phyloP scores from a whole-genome alignment of 179 eudicot genomes.

The Carnegiea gigantea region DNA sequence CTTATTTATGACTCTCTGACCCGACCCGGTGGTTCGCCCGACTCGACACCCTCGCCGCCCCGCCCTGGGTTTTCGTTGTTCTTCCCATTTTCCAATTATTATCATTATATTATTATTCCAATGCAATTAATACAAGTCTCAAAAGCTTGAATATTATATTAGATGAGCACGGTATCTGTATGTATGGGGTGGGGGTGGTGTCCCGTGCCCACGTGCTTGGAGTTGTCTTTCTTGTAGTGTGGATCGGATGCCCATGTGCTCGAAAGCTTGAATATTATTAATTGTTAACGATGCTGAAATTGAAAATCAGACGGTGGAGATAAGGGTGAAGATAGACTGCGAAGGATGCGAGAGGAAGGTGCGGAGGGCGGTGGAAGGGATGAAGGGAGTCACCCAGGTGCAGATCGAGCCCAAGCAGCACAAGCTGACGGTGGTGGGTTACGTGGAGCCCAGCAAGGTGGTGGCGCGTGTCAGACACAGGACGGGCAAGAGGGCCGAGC shows the following conservation, averaged over 20 bases:
- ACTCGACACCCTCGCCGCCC: too few relatives aligned
- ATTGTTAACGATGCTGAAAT: background rate
- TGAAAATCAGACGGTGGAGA: slow-evolving; percentile 61
- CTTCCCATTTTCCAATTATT: too few relatives aligned
- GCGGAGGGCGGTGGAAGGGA: slow-evolving; percentile 66
- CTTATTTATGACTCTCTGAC: too few relatives aligned
- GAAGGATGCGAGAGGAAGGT: slow-evolving; percentile 78
- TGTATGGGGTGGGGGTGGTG: background rate
- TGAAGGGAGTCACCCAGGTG: slow-evolving; percentile 68
- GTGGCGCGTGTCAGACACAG: slow-evolving; percentile 56
- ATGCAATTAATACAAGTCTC: background rate
- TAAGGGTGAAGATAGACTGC: slow-evolving; percentile 70
- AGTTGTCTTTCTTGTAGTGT: background rate
- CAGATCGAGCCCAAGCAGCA: slow-evolving; percentile 57
- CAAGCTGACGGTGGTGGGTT: slow-evolving; percentile 65
- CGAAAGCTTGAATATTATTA: too few relatives aligned
- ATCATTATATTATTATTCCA: background rate
- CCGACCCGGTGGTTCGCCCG: too few relatives aligned
- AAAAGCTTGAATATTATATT: background rate
- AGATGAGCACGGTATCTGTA: background rate
- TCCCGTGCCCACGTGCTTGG: slow-evolving; percentile 2
- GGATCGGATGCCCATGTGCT: background rate
- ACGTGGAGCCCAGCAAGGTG: slow-evolving; percentile 70
- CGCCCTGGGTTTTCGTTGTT: too few relatives aligned
- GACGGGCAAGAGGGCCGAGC: slow-evolving; percentile 11